These are phyloP conservation scores for Monosporascus sp. DNA, from an alignment of 2,329 filamentous ascomycete genomes.

Conservation along the genomic window DNA sequence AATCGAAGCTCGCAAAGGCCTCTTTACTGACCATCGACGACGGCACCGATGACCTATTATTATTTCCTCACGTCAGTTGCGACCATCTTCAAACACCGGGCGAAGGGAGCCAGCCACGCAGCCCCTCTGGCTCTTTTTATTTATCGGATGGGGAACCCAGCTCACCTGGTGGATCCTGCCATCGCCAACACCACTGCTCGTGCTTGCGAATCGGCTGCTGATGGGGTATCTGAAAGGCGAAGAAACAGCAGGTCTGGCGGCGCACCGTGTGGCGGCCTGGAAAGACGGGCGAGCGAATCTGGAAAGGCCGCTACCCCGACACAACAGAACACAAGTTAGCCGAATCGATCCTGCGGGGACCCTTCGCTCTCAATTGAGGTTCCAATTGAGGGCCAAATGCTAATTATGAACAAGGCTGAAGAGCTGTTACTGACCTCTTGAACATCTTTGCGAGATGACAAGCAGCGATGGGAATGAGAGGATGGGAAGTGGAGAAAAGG, in stretches of 20 bases:
- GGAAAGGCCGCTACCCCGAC: conserved; percentile 56
- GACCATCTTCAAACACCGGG: background rate
- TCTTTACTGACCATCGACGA: conserved; percentile 81
- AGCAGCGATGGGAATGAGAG: conserved; percentile 49
- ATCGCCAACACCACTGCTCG: conserved; percentile 51
- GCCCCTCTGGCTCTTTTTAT: conserved; percentile 1
- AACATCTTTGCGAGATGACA: conserved; percentile 71
- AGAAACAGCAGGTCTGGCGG: conserved; percentile 47
- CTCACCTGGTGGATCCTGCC: conserved; percentile 67
- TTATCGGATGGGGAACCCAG: conserved; percentile 1
- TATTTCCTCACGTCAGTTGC: conserved; percentile 44
- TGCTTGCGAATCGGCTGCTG: conserved; percentile 56
- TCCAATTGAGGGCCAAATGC: conserved; percentile 10
- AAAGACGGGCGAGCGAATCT: conserved; percentile 58
- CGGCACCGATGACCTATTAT: conserved; percentile 92
- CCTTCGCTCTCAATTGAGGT: conserved; percentile 49
- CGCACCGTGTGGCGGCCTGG: conserved; percentile 52
- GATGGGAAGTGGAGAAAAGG: conserved; percentile 56
- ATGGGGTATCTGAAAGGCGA: conserved; percentile 45
- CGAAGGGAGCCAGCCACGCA: background rate
- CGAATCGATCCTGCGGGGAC: conserved; percentile 48
- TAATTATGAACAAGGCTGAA: conserved; percentile 20
- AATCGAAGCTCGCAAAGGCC: conserved; percentile 11
- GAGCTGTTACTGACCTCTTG: conserved; percentile 62
- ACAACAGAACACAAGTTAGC: conserved; percentile 32